Evolutionary conservation across 805 yeast genomes (phyloP), one percentile per base, ranked within the genome.

Genomic region (Zygosaccharomyces rouxii): DNA sequence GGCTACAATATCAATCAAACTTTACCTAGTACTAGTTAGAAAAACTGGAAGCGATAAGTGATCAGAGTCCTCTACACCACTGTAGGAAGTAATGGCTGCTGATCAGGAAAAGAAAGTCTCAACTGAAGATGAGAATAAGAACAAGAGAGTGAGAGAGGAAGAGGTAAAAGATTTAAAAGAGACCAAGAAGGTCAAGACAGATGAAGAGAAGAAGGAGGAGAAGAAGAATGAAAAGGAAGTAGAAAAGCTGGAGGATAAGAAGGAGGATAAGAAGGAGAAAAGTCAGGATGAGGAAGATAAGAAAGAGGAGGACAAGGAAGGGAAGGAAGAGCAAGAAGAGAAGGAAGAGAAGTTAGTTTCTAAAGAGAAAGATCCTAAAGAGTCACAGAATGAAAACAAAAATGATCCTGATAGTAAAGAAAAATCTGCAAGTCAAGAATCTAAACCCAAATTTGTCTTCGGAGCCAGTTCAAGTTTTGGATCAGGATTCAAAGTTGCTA

Each of bases 391-490:
- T 18, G 23, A n/a, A 13, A 50, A 47, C 44, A 21, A 28, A 5
- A 45, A 37, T 11, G 40, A 35, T 18, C 18, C 18, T 28, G 38
- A 16, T 14, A 44, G 23, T 11, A n/a, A 40, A 16, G 35, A 31
- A 29, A 44, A 47, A 25, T 38, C 38, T n/a, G 35, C 42, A 16
- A 31, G 26, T 22, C 11, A 22, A 19, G 47, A 47, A n/a, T 53
- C 48, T 3, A 62, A 64, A 47, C 75, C 80, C 19, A 74, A 72
- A 54, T 78, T 76, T 62, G 80, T 78, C 0, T 81, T 81, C 69
- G 86, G 85, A 7, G 67, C 80, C 1, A 60, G 75, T 2, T 72
- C 83, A 0, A 58, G 72, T 21, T 79, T 80, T 59, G 81, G 82
- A 9, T 45, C 64, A 11, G 69, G 71, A 1, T 62, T 70, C 40